Conservation (phyloP, 1,139 yeast genomes). For the Sugiyamaella sp. region DNA sequence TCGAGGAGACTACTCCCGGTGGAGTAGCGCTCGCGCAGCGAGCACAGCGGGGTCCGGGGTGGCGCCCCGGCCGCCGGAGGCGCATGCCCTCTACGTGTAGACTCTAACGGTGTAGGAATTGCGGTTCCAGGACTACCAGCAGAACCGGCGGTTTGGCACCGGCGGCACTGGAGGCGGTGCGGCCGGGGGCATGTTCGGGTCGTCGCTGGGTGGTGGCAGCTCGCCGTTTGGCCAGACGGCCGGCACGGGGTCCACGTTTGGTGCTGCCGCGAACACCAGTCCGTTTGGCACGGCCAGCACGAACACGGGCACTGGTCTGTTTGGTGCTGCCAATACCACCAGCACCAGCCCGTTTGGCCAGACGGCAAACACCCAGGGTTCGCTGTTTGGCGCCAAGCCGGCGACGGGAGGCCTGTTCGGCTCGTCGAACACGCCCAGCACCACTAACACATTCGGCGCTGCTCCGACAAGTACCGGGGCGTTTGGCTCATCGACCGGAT, state of each 20-base stretch:
- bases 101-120: conserved; percentile 60
- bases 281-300: conserved; percentile 34
- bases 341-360: neutral
- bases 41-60: neutral
- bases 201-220: conserved; percentile 20
- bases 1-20: neutral
- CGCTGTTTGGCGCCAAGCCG: conserved; percentile 20
- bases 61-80: neutral
- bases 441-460: conserved; percentile 35
- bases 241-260: conserved; percentile 26
- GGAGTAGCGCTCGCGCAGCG: neutral
- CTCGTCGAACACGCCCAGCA: conserved; percentile 31
- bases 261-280: conserved; percentile 32
- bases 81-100: neutral
- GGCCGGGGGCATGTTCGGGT: conserved; percentile 34
- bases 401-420: conserved; percentile 42
- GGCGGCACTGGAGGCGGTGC: conserved; percentile 33
- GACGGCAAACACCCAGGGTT: neutral
- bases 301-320: conserved; percentile 28
- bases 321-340: conserved; percentile 21
- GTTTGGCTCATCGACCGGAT: conserved; percentile 18
- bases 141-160: conserved; percentile 65
- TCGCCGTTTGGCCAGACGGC: conserved; percentile 42
- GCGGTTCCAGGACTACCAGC: conserved; percentile 84
- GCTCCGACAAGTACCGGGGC: neutral